phyloP scores from a whole-genome alignment of 768 basidiomycete species.

The Auricularia auricula-judae region DNA sequence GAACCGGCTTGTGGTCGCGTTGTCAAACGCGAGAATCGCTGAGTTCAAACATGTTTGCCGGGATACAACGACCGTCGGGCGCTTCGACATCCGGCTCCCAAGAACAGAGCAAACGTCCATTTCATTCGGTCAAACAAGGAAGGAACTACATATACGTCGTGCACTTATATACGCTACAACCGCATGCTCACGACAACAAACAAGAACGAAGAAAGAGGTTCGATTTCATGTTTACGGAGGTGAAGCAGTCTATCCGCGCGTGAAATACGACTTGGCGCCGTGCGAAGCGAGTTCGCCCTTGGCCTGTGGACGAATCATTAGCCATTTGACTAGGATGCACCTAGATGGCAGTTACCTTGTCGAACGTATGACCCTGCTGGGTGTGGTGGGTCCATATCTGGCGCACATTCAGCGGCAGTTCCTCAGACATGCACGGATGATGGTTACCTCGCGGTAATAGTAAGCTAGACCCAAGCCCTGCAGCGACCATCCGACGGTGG shows the following conservation, averaged over 20 bases:
- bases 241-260: constrained; percentile 45
- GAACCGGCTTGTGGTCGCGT: too few species aligned
- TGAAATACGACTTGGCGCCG: constrained; percentile 83
- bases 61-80: neutral
- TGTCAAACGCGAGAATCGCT: too few species aligned
- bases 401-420: neutral
- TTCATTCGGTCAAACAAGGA: neutral
- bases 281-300: constrained; percentile 74
- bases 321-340: constrained; percentile 23
- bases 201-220: neutral
- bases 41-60: neutral
- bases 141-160: neutral
- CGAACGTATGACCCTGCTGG: constrained; percentile 78
- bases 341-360: constrained; percentile 33
- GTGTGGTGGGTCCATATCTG: constrained; percentile 72
- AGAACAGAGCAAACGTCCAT: neutral
- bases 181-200: neutral
- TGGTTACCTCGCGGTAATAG: constrained; percentile 63
- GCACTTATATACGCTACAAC: neutral
- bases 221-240: neutral
- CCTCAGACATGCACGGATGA: constrained; percentile 9
- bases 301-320: constrained; percentile 23
- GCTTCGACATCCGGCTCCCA: neutral
- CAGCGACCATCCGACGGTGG: constrained; percentile 78
- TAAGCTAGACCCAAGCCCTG: constrained; percentile 76